Base-by-base conservation (phyloP, 1,139 yeast genomes). In the Eremothecium sinecaudum region DNA sequence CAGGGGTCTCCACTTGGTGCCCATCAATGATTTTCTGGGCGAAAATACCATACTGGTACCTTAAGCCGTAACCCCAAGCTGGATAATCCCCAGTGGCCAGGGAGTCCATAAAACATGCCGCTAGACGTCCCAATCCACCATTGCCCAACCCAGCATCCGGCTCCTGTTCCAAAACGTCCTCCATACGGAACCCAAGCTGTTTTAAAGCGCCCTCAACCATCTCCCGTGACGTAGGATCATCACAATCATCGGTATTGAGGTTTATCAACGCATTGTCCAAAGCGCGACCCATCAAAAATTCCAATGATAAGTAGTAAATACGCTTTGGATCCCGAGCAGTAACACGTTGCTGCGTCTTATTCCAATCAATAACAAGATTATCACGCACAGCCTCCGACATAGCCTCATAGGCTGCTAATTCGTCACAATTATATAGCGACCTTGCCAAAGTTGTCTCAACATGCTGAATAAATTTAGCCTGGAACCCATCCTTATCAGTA, bases 21-120 rank as follows among this genome's bases (percentile, higher is more conserved):
- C 96, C 96, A 53, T 87, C 84, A 45, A 84, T 71, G 53, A 87
- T 84, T 58, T 78, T 77, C 62, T 87, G 97, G 48, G 84, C 74
- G 62, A 87, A 87, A 48, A 87, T 87, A 59, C 95, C 96, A 56
- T 86, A 86, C 60, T 84, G 87, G 62, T 86, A 86, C 56, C 93
- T 78, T 48, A 86, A 67, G 40, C 96, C 96, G 58, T 87, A 87
- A 43, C 96, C 97, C 96, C 96, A 86, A 34, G 94, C 94, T 20
- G 93, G 86, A 58, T 82, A 83, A 58, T 83, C 78, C 47, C 81
- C 79, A 5, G 94, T 77, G 22, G 93, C 75, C 54, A 87, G 65
- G 1, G 95, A 83, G 62, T 87, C 96, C 36, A 87, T 75, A 54
- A 83, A 86, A 62, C 96, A 86, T 24, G 96, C 95, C 24, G 96